These are phyloP conservation scores for Coccomyxa subellipsoidea DNA, from an alignment of 163 green algal genomes.

Conservation along the genomic window DNA sequence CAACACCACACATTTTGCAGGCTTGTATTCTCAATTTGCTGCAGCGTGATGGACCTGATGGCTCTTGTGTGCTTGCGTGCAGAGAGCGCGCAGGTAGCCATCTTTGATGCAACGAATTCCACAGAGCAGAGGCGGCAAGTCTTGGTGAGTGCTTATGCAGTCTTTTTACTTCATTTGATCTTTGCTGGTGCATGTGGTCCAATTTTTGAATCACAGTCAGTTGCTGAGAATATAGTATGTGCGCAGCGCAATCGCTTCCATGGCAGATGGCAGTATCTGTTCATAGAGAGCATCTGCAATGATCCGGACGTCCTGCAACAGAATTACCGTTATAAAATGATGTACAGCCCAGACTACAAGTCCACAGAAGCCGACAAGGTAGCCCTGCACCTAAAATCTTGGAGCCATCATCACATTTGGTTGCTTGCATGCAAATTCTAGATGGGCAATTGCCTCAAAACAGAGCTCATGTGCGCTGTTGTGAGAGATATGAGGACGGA, in stretches of 20 bases:
- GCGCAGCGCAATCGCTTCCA: conserved; percentile 62
- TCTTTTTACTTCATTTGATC: no score
- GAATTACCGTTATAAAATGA: conserved; percentile 94
- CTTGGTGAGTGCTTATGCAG: conserved; percentile 44
- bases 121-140: conserved; percentile 73
- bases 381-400: no score
- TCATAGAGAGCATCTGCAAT: conserved; percentile 96
- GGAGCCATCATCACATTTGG: no score
- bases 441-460: no score
- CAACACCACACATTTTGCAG: no score
- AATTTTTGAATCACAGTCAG: no score
- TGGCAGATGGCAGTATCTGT: conserved; percentile 83
- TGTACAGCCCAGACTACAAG: conserved; percentile 87
- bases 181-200: no score
- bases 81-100: conserved; percentile 82
- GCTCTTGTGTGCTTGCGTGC: conserved; percentile 14
- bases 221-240: background rate
- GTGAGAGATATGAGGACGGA: background rate
- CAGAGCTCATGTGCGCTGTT: no score
- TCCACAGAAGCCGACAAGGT: conserved; percentile 10
- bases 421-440: no score
- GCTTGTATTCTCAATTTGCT: no score
- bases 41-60: no score
- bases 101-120: conserved; percentile 96
- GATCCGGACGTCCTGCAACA: conserved; percentile 78